Conservation (phyloP, 768 basidiomycete species). For the Galerina sulciceps region DNA sequence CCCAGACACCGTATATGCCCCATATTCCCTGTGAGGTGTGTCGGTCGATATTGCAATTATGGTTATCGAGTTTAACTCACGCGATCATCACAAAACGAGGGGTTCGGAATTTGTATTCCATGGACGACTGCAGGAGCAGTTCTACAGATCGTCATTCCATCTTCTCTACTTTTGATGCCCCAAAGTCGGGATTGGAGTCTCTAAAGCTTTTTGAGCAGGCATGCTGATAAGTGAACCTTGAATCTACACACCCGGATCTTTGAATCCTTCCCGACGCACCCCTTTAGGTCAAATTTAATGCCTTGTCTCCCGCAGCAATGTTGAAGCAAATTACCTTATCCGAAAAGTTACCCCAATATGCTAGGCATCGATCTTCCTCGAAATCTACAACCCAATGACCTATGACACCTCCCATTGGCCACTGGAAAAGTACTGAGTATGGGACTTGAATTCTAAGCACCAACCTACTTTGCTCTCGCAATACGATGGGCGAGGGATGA, state of each 20-base stretch:
- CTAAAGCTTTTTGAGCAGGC: slow-evolving; percentile 16
- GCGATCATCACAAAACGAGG: slow-evolving; percentile 30
- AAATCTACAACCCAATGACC: slow-evolving; percentile 35
- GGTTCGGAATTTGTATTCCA: slow-evolving; percentile 24
- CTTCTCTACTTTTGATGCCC: slow-evolving; percentile 29
- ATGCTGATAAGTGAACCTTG: neutral
- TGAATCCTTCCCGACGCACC: slow-evolving; percentile 29
- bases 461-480: slow-evolving; percentile 33
- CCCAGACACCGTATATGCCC: slow-evolving; percentile 38
- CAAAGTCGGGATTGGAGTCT: slow-evolving; percentile 32
- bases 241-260: slow-evolving; percentile 25
- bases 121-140: slow-evolving; percentile 31
- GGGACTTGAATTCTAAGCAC: neutral
- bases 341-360: slow-evolving; percentile 31
- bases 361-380: slow-evolving; percentile 29
- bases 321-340: slow-evolving; percentile 27
- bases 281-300: slow-evolving; percentile 21
- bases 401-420: slow-evolving; percentile 32
- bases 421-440: slow-evolving; percentile 18
- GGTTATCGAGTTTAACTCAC: slow-evolving; percentile 19
- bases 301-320: neutral
- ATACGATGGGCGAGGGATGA: slow-evolving; percentile 23
- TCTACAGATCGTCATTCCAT: slow-evolving; percentile 30
- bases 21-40: slow-evolving; percentile 30
- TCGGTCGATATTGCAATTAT: neutral